These are phyloP conservation scores for Globisporangium barbulae DNA, from an alignment of 352 stramenopile genomes.

Conservation along the genomic window DNA sequence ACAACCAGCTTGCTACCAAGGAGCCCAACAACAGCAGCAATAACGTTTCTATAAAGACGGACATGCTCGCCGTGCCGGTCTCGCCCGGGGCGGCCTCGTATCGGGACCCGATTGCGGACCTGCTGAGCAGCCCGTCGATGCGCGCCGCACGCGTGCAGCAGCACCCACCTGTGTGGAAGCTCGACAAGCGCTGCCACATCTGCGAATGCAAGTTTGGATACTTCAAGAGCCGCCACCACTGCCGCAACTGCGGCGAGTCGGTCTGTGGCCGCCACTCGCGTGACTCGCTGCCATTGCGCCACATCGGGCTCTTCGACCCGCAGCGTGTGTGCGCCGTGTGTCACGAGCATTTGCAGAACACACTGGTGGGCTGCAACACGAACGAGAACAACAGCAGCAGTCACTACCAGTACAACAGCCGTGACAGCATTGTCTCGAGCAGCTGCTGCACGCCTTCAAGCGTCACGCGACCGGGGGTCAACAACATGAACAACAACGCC, in stretches of 20 bases:
- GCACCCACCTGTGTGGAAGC: slow-evolving; percentile 48
- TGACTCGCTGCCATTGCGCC: slow-evolving; percentile 54
- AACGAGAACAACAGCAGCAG: slow-evolving; percentile 5
- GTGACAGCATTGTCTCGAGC: slow-evolving; percentile 9
- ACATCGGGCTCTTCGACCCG: slow-evolving; percentile 47
- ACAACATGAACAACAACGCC: neutral
- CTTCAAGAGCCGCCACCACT: slow-evolving; percentile 78
- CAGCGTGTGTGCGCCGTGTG: slow-evolving; percentile 68
- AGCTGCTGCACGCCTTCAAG: neutral
- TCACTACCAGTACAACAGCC: neutral
- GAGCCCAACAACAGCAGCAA: neutral
- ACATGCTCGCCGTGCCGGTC: neutral
- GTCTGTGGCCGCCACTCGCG: slow-evolving; percentile 74
- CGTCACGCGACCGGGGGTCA: neutral
- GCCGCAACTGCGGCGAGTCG: slow-evolving; percentile 73
- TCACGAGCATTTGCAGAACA: slow-evolving; percentile 52
- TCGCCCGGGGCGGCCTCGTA: neutral
- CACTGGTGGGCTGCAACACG: slow-evolving; percentile 13
- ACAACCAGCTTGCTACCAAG: neutral
- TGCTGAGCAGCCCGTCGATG: slow-evolving; percentile 14
- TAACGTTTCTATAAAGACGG: neutral
- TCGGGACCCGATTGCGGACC: slow-evolving; percentile 19
- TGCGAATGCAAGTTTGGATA: slow-evolving; percentile 77
- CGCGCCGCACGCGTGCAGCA: slow-evolving; percentile 16
- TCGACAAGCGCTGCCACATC: slow-evolving; percentile 51